Base-by-base conservation (phyloP, 1,284 basidiomycete species). In the Cutaneotrichosporon sp. region DNA sequence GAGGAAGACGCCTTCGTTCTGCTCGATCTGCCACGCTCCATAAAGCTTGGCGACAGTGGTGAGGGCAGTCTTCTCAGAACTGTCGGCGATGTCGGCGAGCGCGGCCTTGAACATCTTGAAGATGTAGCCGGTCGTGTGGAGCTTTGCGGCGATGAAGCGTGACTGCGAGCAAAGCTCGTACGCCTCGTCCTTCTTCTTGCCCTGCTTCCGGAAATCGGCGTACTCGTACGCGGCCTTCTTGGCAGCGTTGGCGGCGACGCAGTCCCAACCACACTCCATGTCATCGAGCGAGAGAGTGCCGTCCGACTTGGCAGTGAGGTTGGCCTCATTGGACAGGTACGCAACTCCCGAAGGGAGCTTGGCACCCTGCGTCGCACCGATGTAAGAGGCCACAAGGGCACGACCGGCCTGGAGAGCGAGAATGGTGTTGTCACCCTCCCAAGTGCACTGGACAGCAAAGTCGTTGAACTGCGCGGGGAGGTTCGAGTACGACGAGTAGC, bases 11-110 rank as follows among this genome's bases (percentile, higher is more conserved):
- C 80, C 83, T 53, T 83, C 83, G 75, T 84, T 83, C 80, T 85
- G 84, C 73, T 86, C 85, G 69, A 85, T 82, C 72, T 83, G 81
- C 83, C 84, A 85, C 14, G 84, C 75, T n/a, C 84, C 82, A 68
- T 83, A 84, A 47, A 83, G 69, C 58, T 70, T 70, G 62, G 78
- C 80, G 47, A 81, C 72, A 8, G 74, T 78, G 58, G 70, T 64
- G 57, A 83, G 69, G 34, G 79, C 73, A 31, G 79, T 76, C 55
- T 72, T 77, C 69, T 80, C 77, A 21, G 65, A 51, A 14, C 56
- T 52, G 10, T 61, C 50, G 31, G 71, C 67, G 64, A 71, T 58
- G 36, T 67, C 77, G 52, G 60, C 64, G 40, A 69, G 67, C 0
- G 80, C 81, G 56, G 72, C 70, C 22, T 71, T 71, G 76, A 82